Base-by-base conservation (phyloP, 768 basidiomycete species). In the Boletus coccyginus region DNA sequence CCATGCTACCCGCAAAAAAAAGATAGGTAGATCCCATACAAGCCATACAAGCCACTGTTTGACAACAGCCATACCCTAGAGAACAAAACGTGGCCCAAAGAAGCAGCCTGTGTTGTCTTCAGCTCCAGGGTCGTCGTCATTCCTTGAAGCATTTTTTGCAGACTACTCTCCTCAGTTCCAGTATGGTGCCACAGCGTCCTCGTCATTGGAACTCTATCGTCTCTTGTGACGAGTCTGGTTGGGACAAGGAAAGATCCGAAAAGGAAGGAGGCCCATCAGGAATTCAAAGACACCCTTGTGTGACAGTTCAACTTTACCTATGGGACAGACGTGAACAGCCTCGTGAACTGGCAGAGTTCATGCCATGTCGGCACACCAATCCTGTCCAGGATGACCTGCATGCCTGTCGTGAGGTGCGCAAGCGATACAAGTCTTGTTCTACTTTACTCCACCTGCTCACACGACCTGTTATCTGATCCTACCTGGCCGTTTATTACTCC, bases 401-500 rank as follows among this genome's bases (percentile, higher is more conserved):
- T 7, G 45, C 52, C 21, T 53, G 52, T 46, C 52, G 45, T 16
- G 39, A 53, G 6, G n/a, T n/a, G n/a, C n/a, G 52, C n/a, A 29
- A 31, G 29, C 21, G 7, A 4, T 8, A 36, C 14, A 7, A 7
- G 14, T 12, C 16, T 10, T 11, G 21, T 35, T 8, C 32, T 21
- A n/a, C 7, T 5, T 40, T 13, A 2, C 16, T 27, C 27, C 27
- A 5, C 38, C 7, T 12, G 31, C 19, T 42, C 10, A 39, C 39
- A n/a, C 17, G 3, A 10, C 39, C 17, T n/a, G 8, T n/a, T 9
- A 11, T 3, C 3, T 14, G 21, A 12, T 32, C 39, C 4, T 21
- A 11, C 9, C 19, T 46, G 44, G 52, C 44, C 1, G 45, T 49
- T 11, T 38, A 49, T 38, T 29, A 49, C 3, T 29, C 24, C n/a